Evolutionary conservation across 805 yeast species (phyloP).

Genomic region (Ogataea pini): DNA sequence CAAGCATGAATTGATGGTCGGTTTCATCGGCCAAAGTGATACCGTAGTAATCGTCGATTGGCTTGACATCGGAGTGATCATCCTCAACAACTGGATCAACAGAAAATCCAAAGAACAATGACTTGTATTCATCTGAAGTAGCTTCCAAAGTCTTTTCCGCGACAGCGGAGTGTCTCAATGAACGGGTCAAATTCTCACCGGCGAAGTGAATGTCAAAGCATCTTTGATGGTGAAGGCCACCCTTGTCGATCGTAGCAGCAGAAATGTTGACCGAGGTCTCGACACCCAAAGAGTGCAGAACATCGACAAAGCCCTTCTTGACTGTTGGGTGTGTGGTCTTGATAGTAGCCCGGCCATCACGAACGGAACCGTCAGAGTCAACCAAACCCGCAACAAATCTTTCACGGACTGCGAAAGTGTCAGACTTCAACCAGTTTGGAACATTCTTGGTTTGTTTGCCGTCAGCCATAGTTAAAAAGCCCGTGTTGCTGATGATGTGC

Average conservation of each 20-base stretch:
- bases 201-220: slow-evolving; percentile 23
- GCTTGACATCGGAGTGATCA: slow-evolving; percentile 19
- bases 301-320: slow-evolving; percentile 37
- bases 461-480: slow-evolving; percentile 20
- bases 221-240: slow-evolving; percentile 2
- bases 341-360: slow-evolving; percentile 29
- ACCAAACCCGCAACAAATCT: slow-evolving; percentile 45
- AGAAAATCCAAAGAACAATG: slow-evolving; percentile 34
- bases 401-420: slow-evolving; percentile 44
- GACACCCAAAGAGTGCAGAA: slow-evolving; percentile 48
- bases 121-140: slow-evolving; percentile 22
- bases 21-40: slow-evolving; percentile 40
- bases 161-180: slow-evolving; percentile 31
- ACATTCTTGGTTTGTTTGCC: slow-evolving; percentile 32
- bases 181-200: slow-evolving; percentile 31
- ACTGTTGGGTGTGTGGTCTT: slow-evolving; percentile 35
- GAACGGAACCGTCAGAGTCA: slow-evolving; percentile 39
- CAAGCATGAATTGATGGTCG: slow-evolving; percentile 45
- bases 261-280: slow-evolving; percentile 31
- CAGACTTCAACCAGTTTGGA: slow-evolving; percentile 38
- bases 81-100: slow-evolving; percentile 32
- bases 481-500: slow-evolving; percentile 28
- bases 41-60: slow-evolving; percentile 38
- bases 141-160: slow-evolving; percentile 22
- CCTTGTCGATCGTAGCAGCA: slow-evolving; percentile 26